Conservation (phyloP, 2,329 filamentous ascomycete species). For the Neofusicoccum sp. region DNA sequence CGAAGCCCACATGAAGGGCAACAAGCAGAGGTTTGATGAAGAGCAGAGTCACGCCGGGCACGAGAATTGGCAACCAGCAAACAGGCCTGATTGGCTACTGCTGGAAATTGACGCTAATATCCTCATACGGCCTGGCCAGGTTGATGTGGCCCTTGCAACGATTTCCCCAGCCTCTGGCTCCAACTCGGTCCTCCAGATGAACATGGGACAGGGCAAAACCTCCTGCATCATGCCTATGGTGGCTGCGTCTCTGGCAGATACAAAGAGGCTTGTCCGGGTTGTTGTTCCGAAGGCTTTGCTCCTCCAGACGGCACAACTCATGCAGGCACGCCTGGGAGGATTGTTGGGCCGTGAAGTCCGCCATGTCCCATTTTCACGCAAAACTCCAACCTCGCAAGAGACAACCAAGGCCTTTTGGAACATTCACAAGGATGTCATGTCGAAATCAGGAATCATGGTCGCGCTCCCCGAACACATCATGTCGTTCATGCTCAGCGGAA, state of each 20-base stretch:
- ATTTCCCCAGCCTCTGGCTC: slow-evolving; percentile 51
- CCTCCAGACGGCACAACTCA: slow-evolving; percentile 56
- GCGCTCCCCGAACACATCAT: slow-evolving; percentile 63
- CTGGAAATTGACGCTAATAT: slow-evolving; percentile 66
- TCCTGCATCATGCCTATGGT: slow-evolving; percentile 68
- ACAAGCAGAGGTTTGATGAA: slow-evolving; percentile 33
- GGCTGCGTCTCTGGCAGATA: slow-evolving; percentile 43
- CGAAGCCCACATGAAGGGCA: slow-evolving; percentile 29
- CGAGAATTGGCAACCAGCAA: slow-evolving; percentile 53
- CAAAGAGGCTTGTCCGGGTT: slow-evolving; percentile 50
- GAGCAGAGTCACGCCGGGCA: slow-evolving; percentile 53
- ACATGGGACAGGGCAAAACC: slow-evolving; percentile 66
- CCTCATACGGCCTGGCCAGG: slow-evolving; percentile 60
- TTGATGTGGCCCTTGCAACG: slow-evolving; percentile 61
- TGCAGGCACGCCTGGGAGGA: slow-evolving; percentile 56
- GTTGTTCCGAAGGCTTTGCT: slow-evolving; percentile 58
- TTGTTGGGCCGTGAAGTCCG: slow-evolving; percentile 54
- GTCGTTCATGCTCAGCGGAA: slow-evolving; percentile 62
- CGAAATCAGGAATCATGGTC: slow-evolving; percentile 54
- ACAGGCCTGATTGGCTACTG: slow-evolving; percentile 62
- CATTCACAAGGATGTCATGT: slow-evolving; percentile 44
- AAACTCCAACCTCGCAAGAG: slow-evolving; percentile 36
- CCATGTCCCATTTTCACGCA: slow-evolving; percentile 60
- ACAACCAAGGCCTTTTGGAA: slow-evolving; percentile 34
- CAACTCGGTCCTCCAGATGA: slow-evolving; percentile 64